Evolutionary conservation across 2,329 filamentous ascomycete species (phyloP).

Genomic region (Apiospora marii): DNA sequence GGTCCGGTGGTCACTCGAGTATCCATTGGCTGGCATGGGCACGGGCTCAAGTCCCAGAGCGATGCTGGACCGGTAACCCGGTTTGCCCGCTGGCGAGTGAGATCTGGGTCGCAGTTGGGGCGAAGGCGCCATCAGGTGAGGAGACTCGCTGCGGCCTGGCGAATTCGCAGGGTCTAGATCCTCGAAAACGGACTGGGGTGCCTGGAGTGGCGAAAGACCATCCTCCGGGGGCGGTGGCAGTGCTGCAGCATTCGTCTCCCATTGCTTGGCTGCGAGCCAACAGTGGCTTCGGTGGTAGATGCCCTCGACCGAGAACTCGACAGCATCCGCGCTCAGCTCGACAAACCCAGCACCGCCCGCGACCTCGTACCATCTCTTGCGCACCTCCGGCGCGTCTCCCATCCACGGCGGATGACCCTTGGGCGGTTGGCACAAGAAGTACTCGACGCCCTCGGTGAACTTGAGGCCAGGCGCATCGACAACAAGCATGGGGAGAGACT

Average conservation of each 20-base stretch:
- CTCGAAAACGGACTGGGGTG: constrained; percentile 42
- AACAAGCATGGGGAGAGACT: constrained; percentile 79
- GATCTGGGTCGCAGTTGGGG: constrained; percentile 26
- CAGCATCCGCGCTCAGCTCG: constrained; percentile 66
- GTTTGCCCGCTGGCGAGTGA: constrained; percentile 31
- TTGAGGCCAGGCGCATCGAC: constrained; percentile 76
- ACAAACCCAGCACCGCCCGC: constrained; percentile 68
- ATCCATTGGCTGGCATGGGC: constrained; percentile 33
- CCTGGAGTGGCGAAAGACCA: constrained; percentile 38
- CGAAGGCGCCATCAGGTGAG: constrained; percentile 35
- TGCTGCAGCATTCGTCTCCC: constrained; percentile 40
- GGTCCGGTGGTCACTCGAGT: constrained; percentile 30
- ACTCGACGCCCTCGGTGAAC: constrained; percentile 77
- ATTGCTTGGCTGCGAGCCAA: constrained; percentile 44
- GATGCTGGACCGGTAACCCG: constrained; percentile 42
- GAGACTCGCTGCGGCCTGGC: constrained; percentile 41
- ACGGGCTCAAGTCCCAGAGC: constrained; percentile 44
- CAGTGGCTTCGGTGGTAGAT: constrained; percentile 47
- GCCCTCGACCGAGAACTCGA: constrained; percentile 52
- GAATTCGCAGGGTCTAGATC: constrained; percentile 39
- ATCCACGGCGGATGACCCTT: constrained; percentile 78
- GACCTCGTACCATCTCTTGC: constrained; percentile 78
- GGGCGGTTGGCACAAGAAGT: constrained; percentile 81
- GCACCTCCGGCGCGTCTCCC: constrained; percentile 67
- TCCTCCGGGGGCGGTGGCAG: constrained; percentile 35